Conservation (phyloP, 2,329 filamentous ascomycete species). For the Helotiales sp. region DNA sequence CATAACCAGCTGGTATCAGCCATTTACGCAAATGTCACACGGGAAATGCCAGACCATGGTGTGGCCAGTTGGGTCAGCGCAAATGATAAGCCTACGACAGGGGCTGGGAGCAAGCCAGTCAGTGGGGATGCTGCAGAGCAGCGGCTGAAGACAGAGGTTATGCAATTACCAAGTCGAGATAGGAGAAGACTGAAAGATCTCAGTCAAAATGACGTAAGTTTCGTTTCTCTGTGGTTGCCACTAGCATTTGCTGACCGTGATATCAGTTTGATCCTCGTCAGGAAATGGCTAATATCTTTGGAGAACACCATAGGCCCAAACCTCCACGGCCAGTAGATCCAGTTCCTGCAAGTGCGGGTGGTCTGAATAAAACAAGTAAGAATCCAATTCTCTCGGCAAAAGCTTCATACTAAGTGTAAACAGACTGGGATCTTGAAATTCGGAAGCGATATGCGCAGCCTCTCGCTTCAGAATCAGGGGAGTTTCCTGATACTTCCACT, state of each 20-base stretch:
- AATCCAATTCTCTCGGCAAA: constrained; percentile 17
- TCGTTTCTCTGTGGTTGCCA: neutral
- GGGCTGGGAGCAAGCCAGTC: constrained; percentile 63
- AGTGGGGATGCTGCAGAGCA: constrained; percentile 70
- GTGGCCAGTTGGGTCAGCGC: constrained; percentile 74
- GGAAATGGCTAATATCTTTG: constrained; percentile 42
- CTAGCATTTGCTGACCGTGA: neutral
- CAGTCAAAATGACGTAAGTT: constrained; percentile 61
- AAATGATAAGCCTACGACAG: constrained; percentile 67
- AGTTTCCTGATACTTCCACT: constrained; percentile 68
- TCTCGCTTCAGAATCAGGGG: constrained; percentile 69
- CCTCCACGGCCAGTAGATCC: constrained; percentile 58
- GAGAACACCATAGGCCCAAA: constrained; percentile 44
- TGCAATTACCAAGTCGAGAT: constrained; percentile 71
- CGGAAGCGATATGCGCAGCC: constrained; percentile 68
- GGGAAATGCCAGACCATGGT: constrained; percentile 70
- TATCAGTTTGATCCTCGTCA: constrained; percentile 42
- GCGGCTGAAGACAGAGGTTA: constrained; percentile 70
- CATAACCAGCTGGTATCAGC: constrained; percentile 72
- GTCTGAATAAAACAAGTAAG: constrained; percentile 74
- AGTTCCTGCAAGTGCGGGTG: constrained; percentile 70
- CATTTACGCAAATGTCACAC: constrained; percentile 71
- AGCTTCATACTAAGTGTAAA: constrained; percentile 14
- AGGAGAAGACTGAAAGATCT: constrained; percentile 70
- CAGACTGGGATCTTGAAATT: constrained; percentile 71